Evolutionary conservation across 2,329 filamentous ascomycete species (phyloP).

Genomic region (Penicillium corylophilum): DNA sequence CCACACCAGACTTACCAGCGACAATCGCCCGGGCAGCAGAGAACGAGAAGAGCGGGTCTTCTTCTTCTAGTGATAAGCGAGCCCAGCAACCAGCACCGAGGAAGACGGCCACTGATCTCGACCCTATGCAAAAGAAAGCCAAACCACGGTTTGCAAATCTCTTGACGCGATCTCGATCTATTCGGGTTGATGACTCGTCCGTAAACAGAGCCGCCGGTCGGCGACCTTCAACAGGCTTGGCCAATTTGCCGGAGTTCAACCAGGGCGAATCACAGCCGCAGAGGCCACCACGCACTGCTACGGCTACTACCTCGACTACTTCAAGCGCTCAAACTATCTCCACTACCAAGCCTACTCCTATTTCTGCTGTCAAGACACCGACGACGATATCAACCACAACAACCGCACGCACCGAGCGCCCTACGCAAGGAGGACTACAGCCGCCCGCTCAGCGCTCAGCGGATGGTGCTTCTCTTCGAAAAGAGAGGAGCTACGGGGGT

Average conservation of each 20-base stretch:
- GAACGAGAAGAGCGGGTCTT: slow-evolving; percentile 28
- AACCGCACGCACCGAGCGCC: slow-evolving; percentile 58
- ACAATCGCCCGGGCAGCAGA: slow-evolving; percentile 29
- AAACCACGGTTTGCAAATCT: slow-evolving; percentile 48
- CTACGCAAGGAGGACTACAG: slow-evolving; percentile 64
- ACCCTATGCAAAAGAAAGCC: slow-evolving; percentile 37
- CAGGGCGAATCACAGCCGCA: slow-evolving; percentile 39
- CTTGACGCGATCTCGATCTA: slow-evolving; percentile 46
- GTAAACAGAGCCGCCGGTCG: slow-evolving; percentile 31
- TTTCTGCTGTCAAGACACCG: background rate
- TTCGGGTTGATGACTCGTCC: slow-evolving; percentile 44
- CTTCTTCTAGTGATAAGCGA: slow-evolving; percentile 20
- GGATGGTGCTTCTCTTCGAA: slow-evolving; percentile 33
- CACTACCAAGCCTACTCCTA: too few species aligned
- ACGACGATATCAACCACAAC: background rate
- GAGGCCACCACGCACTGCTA: slow-evolving; percentile 60
- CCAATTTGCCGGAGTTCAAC: slow-evolving; percentile 38
- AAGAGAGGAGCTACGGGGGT: slow-evolving; percentile 34
- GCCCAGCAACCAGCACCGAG: slow-evolving; percentile 23
- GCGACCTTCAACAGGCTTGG: slow-evolving; percentile 41
- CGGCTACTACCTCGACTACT: slow-evolving; percentile 38
- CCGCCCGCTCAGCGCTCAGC: slow-evolving; percentile 66
- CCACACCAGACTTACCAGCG: slow-evolving; percentile 43
- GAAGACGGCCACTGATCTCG: slow-evolving; percentile 29
- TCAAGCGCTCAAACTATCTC: too few species aligned